These are phyloP conservation scores for Bremia lactucae DNA, from an alignment of 352 stramenopile species.

Conservation along the genomic window DNA sequence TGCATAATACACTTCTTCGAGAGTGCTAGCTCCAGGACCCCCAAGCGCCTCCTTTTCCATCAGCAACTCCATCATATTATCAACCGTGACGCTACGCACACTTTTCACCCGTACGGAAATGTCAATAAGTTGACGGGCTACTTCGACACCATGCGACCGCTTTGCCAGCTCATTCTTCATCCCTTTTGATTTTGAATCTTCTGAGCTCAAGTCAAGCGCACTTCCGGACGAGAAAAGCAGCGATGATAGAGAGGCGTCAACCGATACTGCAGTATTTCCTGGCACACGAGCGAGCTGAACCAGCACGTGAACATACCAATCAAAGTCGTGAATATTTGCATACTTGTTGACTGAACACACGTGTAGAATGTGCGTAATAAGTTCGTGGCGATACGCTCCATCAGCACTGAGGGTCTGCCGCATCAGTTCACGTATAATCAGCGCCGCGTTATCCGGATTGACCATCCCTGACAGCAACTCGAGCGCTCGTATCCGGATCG, in stretches of 20 bases:
- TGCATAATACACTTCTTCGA: conserved; percentile 91
- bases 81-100: conserved; percentile 91
- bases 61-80: conserved; percentile 91
- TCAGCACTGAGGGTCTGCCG: conserved; percentile 90
- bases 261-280: conserved; percentile 38
- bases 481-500: conserved; percentile 95
- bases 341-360: conserved; percentile 98
- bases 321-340: conserved; percentile 94
- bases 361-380: conserved; percentile 93
- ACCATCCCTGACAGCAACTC: conserved; percentile 94
- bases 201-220: conserved; percentile 29
- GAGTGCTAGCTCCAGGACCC: conserved; percentile 59
- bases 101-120: conserved; percentile 94
- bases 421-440: conserved; percentile 95
- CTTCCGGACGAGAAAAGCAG: conserved; percentile 23
- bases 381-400: conserved; percentile 90
- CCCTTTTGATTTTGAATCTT: conserved; percentile 14
- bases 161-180: conserved; percentile 20
- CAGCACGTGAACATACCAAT: conserved; percentile 97
- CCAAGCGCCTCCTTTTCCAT: conserved; percentile 79
- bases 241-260: conserved; percentile 26
- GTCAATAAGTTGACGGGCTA: conserved; percentile 93
- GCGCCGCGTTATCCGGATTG: conserved; percentile 90
- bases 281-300: conserved; percentile 90
- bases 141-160: conserved; percentile 64